phyloP scores from a whole-genome alignment of 1,139 yeast genomes.

The Sugiyamaella paludigena region DNA sequence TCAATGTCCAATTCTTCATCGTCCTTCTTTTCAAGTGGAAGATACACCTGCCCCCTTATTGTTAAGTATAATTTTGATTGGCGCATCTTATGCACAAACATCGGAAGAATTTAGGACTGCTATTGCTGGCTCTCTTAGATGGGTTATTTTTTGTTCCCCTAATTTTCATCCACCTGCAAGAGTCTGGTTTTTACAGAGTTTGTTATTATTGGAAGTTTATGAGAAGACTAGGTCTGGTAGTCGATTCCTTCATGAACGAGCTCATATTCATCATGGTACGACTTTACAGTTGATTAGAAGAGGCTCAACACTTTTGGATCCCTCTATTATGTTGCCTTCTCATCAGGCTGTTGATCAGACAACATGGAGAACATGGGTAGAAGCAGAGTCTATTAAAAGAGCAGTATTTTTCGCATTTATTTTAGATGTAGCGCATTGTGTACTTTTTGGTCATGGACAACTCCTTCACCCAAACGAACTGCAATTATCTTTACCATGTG shows the following conservation, averaged over 20 bases:
- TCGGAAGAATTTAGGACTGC: slow-evolving; percentile 35
- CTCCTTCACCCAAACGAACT: slow-evolving; percentile 66
- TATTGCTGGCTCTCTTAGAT: slow-evolving; percentile 62
- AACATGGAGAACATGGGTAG: slow-evolving; percentile 63
- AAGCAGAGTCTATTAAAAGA: slow-evolving; percentile 72
- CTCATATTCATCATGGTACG: slow-evolving; percentile 74
- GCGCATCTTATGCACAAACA: slow-evolving; percentile 35
- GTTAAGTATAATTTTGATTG: slow-evolving; percentile 56
- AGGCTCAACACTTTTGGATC: slow-evolving; percentile 54
- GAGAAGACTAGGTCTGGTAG: slow-evolving; percentile 57
- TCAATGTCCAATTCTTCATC: slow-evolving; percentile 60
- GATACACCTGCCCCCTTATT: slow-evolving; percentile 53
- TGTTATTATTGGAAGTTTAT: slow-evolving; percentile 59
- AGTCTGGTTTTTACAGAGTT: slow-evolving; percentile 65
- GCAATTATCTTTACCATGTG: slow-evolving; percentile 74
- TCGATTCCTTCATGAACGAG: slow-evolving; percentile 59
- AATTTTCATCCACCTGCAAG: slow-evolving; percentile 57
- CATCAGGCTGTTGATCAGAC: slow-evolving; percentile 21
- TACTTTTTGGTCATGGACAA: slow-evolving; percentile 72
- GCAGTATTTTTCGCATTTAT: slow-evolving; percentile 78
- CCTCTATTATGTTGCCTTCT: slow-evolving; percentile 23
- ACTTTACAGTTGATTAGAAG: slow-evolving; percentile 69
- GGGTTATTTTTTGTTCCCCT: slow-evolving; percentile 54
- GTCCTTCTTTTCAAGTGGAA: slow-evolving; percentile 59
- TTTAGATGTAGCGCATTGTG: slow-evolving; percentile 75